phyloP scores from a whole-genome alignment of 2,329 filamentous ascomycete genomes.

The Cercospora sp. region DNA sequence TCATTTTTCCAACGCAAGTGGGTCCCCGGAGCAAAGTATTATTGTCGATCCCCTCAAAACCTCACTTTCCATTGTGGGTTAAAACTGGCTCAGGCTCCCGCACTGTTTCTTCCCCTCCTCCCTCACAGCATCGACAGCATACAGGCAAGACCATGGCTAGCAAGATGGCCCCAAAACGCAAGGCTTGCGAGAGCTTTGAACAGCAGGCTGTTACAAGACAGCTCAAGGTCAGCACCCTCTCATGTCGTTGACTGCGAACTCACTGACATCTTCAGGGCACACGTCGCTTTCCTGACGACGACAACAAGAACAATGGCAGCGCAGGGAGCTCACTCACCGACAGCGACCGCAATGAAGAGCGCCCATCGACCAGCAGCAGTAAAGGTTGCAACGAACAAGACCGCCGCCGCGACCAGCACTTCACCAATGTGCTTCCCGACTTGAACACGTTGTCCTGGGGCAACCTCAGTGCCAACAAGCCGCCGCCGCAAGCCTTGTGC shows the following conservation, averaged over 20 bases:
- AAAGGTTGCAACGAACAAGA: too few species aligned
- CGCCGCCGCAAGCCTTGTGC: not conserved
- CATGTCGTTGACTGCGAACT: not conserved
- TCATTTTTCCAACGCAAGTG: not conserved
- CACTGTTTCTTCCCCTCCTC: not conserved
- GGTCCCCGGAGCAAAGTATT: not conserved
- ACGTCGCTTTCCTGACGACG: not conserved
- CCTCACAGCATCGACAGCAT: not conserved
- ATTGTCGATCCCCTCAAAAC: constrained; percentile 1
- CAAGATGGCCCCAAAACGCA: not conserved
- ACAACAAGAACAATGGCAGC: not conserved
- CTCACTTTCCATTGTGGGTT: not conserved
- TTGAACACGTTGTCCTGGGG: too few species aligned
- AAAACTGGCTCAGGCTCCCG: not conserved
- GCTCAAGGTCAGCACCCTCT: not conserved
- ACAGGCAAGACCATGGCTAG: not conserved
- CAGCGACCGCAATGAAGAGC: too few species aligned
- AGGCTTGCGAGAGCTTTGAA: not conserved
- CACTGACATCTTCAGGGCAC: not conserved
- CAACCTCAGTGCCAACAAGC: not conserved
- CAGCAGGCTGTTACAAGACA: not conserved
- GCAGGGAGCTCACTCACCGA: not conserved
- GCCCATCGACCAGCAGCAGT: too few species aligned
- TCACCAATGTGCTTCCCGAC: too few species aligned
- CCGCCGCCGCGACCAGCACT: too few species aligned